Evolutionary conservation across 805 yeast genomes (phyloP), one percentile per base, ranked within the genome.

Genomic region (Lipomyces sp.): DNA sequence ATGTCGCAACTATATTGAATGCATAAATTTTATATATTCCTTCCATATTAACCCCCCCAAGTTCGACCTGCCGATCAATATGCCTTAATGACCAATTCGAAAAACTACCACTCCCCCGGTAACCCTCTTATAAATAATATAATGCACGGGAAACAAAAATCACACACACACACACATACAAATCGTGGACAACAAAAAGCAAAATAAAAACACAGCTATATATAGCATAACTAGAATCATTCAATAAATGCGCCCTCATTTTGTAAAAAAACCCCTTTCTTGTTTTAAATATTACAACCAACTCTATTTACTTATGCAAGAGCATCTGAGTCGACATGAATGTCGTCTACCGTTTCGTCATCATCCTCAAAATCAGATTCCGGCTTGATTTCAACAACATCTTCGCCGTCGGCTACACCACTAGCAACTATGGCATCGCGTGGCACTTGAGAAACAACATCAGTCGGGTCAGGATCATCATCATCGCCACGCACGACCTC

Each of bases 321-420:
- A 1, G 35, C n/a, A 51, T 51, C 54, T 32, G 34, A n/a, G 13
- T 55, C 32, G 32, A 55, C 48, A 55, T 55, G 59, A 55, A 62
- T 62, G 37, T 58, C 62, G 37, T 56, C 53, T 10, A 57, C 65
- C 32, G 42, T 58, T 29, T 57, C 65, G 29, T 62, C 60, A 13
- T 62, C 61, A 11, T 57, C 58, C 30, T 24, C 24, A 24, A n/a
- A 51, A 57, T 35, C 57, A 6, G 13, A 29, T 8, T 29, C 65
- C 32, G 61, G 53, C n/a, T 62, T 62, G 53, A 62, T 57, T 45
- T 62, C 65, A 53, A 57, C 62, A 7, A 62, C 58, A 15, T 57
- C 65, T 3, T 62, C 65, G 11, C 65, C 62, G 51, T 42, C 62
- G 29, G 29, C 30, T 7, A 30, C 50, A n/a, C 57, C 64, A 35